A percentile compares a stretch with the other conserved stretches of the same genome.
These are phyloP conservation scores for Thermothelomyces thermophilus DNA, from an alignment of 2,329 filamentous ascomycete species.

Conservation along the genomic window DNA sequence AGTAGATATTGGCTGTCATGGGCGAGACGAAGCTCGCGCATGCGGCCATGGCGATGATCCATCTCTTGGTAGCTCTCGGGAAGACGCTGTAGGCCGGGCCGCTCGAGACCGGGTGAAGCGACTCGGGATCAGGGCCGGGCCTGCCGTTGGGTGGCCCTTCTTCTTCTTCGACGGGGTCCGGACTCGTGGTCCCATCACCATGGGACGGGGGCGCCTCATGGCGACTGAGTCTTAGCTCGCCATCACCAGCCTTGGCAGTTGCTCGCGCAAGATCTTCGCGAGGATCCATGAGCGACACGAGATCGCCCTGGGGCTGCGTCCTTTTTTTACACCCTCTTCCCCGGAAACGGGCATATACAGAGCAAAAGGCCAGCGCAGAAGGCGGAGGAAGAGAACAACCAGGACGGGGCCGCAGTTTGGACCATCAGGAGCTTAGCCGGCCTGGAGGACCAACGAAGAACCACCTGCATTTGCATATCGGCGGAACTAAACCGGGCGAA, in stretches of 20 bases:
- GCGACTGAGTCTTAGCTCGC: background rate
- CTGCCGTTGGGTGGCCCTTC: conserved; percentile 11
- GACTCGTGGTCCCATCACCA: background rate
- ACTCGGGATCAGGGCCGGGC: conserved; percentile 29
- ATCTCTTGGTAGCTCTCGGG: conserved; percentile 39
- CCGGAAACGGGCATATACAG: too few relatives aligned
- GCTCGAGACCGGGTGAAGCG: conserved; percentile 31
- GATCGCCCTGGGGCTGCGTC: too few relatives aligned
- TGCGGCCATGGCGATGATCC: conserved; percentile 48
- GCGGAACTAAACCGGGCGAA: background rate
- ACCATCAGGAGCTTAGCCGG: background rate
- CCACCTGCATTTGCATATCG: background rate
- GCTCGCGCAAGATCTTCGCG: background rate
- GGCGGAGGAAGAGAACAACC: background rate
- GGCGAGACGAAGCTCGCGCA: conserved; percentile 50
- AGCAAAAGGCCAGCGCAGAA: too few relatives aligned
- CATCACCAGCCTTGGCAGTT: background rate
- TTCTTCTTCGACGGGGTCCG: background rate
- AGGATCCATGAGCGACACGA: conserved; percentile 1
- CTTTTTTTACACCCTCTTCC: too few relatives aligned
- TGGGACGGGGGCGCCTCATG: background rate
- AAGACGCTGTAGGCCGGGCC: conserved; percentile 38
- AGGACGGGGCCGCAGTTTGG: too few relatives aligned
- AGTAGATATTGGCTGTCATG: conserved; percentile 54
- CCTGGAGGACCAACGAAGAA: background rate